Conservation (phyloP, 2,329 filamentous ascomycete genomes). For the Aspergillus persii region DNA sequence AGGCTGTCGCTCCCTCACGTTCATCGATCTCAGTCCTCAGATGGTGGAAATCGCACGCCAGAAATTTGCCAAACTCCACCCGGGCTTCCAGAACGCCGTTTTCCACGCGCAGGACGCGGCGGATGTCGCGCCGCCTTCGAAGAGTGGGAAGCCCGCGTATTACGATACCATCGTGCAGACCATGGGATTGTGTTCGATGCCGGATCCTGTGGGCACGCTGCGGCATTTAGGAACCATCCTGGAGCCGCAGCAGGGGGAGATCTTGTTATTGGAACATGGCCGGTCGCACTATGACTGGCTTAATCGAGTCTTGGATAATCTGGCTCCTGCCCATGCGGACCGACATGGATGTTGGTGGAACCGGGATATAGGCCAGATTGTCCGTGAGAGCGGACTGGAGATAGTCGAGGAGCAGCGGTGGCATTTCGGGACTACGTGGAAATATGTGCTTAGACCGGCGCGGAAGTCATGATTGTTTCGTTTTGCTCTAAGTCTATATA, state of each 20-base stretch:
- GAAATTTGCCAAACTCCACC: conserved; percentile 42
- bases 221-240: conserved; percentile 40
- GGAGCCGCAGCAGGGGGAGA: conserved; percentile 40
- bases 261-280: conserved; percentile 51
- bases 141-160: conserved; percentile 14
- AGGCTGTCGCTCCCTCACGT: conserved; percentile 43
- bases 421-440: conserved; percentile 51
- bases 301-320: conserved; percentile 47
- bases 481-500: neutral
- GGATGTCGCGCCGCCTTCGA: conserved; percentile 21
- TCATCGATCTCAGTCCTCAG: conserved; percentile 49
- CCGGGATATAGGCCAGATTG: conserved; percentile 49
- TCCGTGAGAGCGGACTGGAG: conserved; percentile 48
- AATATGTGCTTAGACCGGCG: conserved; percentile 39
- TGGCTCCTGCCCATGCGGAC: conserved; percentile 48
- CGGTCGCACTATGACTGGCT: conserved; percentile 47
- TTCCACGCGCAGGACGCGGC: conserved; percentile 40
- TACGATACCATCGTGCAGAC: conserved; percentile 52
- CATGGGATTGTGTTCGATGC: conserved; percentile 51
- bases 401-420: conserved; percentile 47
- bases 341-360: conserved; percentile 56
- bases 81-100: conserved; percentile 28
- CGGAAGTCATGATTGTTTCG: neutral
- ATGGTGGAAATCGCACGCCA: conserved; percentile 47
- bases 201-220: conserved; percentile 43